Evolutionary conservation across 257 asterid species (phyloP).

Genomic region (Przewalskia tangutica): DNA sequence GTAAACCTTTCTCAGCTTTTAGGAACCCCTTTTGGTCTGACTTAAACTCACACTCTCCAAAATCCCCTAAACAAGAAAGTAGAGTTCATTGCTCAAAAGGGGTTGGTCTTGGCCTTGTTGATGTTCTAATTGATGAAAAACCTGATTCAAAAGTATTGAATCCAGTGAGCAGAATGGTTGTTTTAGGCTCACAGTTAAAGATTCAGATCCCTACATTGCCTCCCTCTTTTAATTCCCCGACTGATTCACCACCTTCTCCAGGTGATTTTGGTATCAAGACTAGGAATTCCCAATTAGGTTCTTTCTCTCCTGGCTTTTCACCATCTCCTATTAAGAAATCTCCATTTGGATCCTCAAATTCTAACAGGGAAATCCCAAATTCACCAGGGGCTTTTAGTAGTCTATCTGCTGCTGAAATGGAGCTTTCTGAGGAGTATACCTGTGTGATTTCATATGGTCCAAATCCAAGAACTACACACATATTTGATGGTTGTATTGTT

Average conservation of each 20-base stretch:
- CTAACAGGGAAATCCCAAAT: conserved; percentile 17
- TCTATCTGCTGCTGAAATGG: conserved; percentile 64
- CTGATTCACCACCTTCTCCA: conserved; percentile 53
- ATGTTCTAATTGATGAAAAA: conserved; percentile 44
- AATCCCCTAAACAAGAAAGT: conserved; percentile 33
- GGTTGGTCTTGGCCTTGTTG: conserved; percentile 56
- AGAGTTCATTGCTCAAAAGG: conserved; percentile 32
- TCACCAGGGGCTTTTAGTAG: conserved; percentile 20
- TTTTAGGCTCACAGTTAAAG: conserved; percentile 76
- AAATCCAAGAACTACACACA: conserved; percentile 74
- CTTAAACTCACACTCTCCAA: conserved; percentile 16
- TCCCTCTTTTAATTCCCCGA: conserved; percentile 26
- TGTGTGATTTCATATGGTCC: conserved; percentile 80
- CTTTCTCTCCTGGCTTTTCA: conserved; percentile 26
- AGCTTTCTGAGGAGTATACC: conserved; percentile 88
- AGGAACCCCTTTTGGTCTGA: conserved; percentile 46
- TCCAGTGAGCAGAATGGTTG: conserved; percentile 34
- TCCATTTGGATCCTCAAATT: conserved; percentile 32
- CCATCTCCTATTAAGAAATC: conserved; percentile 39
- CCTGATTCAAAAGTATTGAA: conserved; percentile 27
- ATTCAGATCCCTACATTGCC: conserved; percentile 55
- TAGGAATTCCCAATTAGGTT: conserved; percentile 38
- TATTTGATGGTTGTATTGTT: conserved; percentile 75
- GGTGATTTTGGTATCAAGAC: conserved; percentile 73
- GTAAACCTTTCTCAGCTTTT: conserved; percentile 30